A percentile compares a stretch with the other conserved stretches of the same genome.
These are phyloP conservation scores for Ceratocystis colombiana DNA, from an alignment of 2,329 filamentous ascomycete species.

Conservation along the genomic window DNA sequence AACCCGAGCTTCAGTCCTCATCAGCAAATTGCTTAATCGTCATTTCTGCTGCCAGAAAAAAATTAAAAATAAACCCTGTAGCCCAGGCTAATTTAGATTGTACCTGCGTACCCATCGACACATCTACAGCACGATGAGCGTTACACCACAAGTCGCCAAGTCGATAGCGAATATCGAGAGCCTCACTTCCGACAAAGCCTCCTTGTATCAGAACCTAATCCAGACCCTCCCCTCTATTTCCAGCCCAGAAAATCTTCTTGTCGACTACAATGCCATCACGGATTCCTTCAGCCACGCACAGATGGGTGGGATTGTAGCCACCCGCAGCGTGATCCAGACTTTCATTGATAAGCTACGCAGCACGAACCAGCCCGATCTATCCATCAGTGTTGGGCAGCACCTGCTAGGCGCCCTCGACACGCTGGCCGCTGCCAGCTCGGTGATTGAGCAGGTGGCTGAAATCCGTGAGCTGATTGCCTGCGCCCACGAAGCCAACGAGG, in stretches of 20 bases:
- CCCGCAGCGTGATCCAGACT: conserved; percentile 54
- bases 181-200: conserved; percentile 35
- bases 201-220: conserved; percentile 41
- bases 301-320: conserved; percentile 60
- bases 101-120: neutral
- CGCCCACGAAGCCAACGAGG: conserved; percentile 72
- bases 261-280: conserved; percentile 58
- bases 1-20: neutral
- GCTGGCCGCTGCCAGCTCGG: conserved; percentile 45
- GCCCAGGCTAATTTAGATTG: neutral
- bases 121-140: conserved; percentile 31
- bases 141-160: conserved; percentile 36
- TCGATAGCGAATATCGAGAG: conserved; percentile 38
- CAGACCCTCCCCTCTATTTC: conserved; percentile 35
- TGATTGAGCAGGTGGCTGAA: conserved; percentile 72
- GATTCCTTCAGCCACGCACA: conserved; percentile 57
- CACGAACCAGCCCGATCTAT: conserved; percentile 52
- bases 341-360: conserved; percentile 55
- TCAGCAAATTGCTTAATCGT: neutral
- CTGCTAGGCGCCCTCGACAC: conserved; percentile 56
- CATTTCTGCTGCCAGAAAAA: too few relatives aligned
- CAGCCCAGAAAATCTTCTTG: conserved; percentile 33
- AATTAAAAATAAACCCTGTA: neutral
- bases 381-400: conserved; percentile 65
- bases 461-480: conserved; percentile 73